phyloP scores from a whole-genome alignment of 192 early-diverging fungal species.

The Rhizophagus clarus region DNA sequence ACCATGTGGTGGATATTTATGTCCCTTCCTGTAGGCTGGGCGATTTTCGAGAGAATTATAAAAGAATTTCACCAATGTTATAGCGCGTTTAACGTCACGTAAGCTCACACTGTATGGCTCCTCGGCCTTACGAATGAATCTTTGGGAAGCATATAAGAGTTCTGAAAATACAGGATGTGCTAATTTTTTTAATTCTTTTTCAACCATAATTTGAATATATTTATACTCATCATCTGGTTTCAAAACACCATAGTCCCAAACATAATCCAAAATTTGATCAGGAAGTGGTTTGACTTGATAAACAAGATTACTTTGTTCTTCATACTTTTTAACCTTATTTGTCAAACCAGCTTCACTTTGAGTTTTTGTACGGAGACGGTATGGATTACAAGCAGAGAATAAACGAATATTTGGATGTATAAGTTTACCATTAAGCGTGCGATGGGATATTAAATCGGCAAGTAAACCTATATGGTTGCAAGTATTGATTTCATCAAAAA shows the following conservation, averaged over 20 bases:
- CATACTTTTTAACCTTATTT: not conserved
- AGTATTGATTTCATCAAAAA: not conserved
- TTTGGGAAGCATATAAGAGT: constrained; percentile 16
- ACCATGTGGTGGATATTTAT: not conserved
- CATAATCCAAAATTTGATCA: constrained; percentile 19
- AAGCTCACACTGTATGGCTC: constrained; percentile 27
- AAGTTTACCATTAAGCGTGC: not conserved
- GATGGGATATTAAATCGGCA: not conserved
- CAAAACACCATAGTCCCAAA: not conserved
- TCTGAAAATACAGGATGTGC: not conserved
- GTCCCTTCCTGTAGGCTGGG: not conserved
- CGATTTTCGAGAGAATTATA: not conserved
- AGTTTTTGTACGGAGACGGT: not conserved
- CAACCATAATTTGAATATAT: not conserved
- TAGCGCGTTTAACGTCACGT: constrained; percentile 30
- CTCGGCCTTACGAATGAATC: constrained; percentile 28
- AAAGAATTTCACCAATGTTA: not conserved
- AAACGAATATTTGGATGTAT: not conserved
- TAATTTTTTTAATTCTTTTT: not conserved
- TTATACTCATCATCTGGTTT: not conserved
- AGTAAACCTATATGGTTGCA: not conserved
- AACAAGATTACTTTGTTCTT: not conserved
- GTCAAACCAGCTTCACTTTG: not conserved
- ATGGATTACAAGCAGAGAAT: not conserved
- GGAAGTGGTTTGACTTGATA: constrained; percentile 4